Conservation (phyloP, 2,329 filamentous ascomycete species). For the Ophiostoma sp. region DNA sequence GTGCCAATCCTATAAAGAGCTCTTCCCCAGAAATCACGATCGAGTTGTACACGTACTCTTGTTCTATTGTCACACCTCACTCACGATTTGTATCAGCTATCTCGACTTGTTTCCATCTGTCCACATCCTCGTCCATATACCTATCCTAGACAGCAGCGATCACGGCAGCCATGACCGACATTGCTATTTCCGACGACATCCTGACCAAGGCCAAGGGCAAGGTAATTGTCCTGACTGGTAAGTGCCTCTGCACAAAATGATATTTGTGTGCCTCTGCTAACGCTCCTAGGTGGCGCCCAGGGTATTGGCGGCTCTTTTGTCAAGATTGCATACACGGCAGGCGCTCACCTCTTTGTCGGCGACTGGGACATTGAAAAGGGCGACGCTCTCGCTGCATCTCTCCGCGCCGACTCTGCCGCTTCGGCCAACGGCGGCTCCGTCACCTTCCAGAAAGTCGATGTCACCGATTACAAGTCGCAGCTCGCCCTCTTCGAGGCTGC, state of each 20-base stretch:
- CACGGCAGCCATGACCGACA: conserved; percentile 14
- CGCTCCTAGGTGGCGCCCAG: conserved; percentile 30
- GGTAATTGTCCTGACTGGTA: conserved; percentile 32
- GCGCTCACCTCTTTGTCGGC: conserved; percentile 35
- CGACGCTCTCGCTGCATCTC: conserved; percentile 25
- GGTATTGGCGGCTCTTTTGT: conserved; percentile 35
- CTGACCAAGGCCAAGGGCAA: conserved; percentile 26
- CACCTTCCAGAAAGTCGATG: conserved; percentile 47
- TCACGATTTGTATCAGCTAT: no score
- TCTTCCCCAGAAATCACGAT: no score
- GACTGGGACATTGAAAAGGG: conserved; percentile 34
- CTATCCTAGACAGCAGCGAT: neutral
- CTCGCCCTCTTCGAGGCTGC: conserved; percentile 48
- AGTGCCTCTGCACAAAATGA: no score
- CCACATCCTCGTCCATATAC: no score
- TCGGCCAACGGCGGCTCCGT: conserved; percentile 18
- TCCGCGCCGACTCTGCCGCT: conserved; percentile 17
- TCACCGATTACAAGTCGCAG: conserved; percentile 47
- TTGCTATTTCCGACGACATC: neutral
- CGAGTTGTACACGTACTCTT: no score
- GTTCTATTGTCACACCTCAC: no score
- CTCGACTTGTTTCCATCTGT: no score
- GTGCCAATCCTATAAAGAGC: no score
- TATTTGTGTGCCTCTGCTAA: neutral
- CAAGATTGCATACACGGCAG: conserved; percentile 29